Conservation (phyloP, 768 basidiomycete species). For the Mrakia frigida region DNA sequence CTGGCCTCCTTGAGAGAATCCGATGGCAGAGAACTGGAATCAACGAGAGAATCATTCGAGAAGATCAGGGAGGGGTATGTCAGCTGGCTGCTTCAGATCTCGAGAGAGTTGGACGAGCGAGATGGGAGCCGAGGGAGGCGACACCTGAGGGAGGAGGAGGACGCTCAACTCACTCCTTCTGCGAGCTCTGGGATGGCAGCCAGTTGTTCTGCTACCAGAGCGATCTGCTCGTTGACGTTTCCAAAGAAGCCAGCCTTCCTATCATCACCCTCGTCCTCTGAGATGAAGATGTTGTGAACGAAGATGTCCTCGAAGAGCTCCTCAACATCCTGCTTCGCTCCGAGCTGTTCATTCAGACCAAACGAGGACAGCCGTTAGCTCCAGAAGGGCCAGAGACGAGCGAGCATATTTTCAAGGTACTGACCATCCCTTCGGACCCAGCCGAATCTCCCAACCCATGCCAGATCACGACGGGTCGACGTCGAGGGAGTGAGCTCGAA, state of each 20-base stretch:
- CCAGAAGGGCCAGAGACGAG: not conserved
- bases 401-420: not conserved
- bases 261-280: conserved; percentile 40
- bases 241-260: conserved; percentile 54
- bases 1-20: conserved; percentile 85
- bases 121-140: conserved; percentile 1
- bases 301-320: conserved; percentile 41
- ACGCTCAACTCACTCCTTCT: conserved; percentile 40
- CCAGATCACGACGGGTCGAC: conserved; percentile 42
- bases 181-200: conserved; percentile 59
- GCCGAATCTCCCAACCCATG: conserved; percentile 49
- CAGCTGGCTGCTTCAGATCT: too few species aligned
- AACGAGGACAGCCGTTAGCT: not conserved
- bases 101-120: too few species aligned
- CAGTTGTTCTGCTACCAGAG: conserved; percentile 61
- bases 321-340: conserved; percentile 42
- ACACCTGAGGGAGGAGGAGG: not conserved
- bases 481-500: not conserved
- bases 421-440: conserved; percentile 42
- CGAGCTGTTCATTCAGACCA: not conserved
- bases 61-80: too few species aligned
- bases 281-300: conserved; percentile 44
- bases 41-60: too few species aligned
- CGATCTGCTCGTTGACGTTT: conserved; percentile 66
- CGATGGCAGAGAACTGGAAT: conserved; percentile 72